Base-by-base conservation (phyloP, 1,284 basidiomycete species). In the Ceratobasidium sp. region DNA sequence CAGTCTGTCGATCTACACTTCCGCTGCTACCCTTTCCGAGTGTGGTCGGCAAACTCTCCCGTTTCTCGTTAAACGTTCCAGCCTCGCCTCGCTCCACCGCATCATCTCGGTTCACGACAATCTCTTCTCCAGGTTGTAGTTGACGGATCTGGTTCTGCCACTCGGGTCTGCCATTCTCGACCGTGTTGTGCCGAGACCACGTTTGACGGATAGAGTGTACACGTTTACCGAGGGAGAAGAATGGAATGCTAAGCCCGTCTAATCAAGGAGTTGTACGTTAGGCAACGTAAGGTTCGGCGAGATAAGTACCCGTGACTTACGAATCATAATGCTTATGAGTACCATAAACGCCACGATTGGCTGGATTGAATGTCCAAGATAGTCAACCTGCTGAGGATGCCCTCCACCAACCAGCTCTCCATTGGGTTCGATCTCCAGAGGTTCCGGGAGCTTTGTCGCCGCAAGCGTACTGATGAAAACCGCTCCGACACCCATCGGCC, bases 191-290 rank as follows among this genome's bases (percentile, higher is more conserved):
- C 53, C 91, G 87, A 1, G 92, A 92, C 92, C 94, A 96, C 10
- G 95, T 96, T 77, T 94, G 88, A 7, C 94, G 93, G 76, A 96
- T 93, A 17, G 93, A 91, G 83, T 96, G 95, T 7, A 98, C 95
- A 39, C 95, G 90, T 37, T 94, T 88, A 23, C 65, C 65, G 33
- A 67, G 49, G 49, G 65, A 67, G 31, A 53, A 51, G 23, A 67
- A 67, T 28, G 49, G 49, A n/a, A 67, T 67, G 2, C 31, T 53
- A 10, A 67, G 20, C 3, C 49, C 65, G 33, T 67, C 65, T 67
- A 80, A 42, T 56, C 28, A 33, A 35, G 33, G 26, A 31, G 17
- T 13, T 65, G 11, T n/a, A 49, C 23, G 33, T 54, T 47, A 67
- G 45, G 35, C 11, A 23, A 20, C 13, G 15, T 20, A 6, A 17